A percentile compares a stretch with the other conserved stretches of the same genome.
These are phyloP conservation scores for Mayamaea pseudoterrestris DNA, from an alignment of 108 stramenopile species.

Conservation along the genomic window DNA sequence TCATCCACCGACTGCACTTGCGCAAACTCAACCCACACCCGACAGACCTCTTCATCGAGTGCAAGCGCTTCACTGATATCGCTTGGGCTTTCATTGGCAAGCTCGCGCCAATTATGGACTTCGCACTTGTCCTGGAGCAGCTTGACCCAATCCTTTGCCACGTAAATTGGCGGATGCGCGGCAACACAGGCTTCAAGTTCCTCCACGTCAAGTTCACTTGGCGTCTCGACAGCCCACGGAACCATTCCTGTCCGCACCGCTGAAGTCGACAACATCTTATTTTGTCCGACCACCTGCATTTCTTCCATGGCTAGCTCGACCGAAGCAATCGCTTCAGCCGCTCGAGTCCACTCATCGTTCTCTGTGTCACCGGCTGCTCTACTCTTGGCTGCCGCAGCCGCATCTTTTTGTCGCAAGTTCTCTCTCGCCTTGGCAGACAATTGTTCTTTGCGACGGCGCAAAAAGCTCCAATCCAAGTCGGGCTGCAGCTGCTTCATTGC, in stretches of 20 bases:
- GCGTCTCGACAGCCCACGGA: constrained; percentile 50
- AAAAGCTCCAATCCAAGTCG: constrained; percentile 66
- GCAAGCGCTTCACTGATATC: constrained; percentile 2
- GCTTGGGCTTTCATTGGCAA: constrained; percentile 42
- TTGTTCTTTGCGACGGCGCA: constrained; percentile 57
- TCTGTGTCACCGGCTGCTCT: constrained; percentile 20
- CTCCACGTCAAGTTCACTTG: constrained; percentile 51
- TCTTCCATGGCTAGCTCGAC: constrained; percentile 53
- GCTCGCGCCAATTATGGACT: constrained; percentile 64
- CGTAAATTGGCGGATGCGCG: constrained; percentile 2
- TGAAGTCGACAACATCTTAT: constrained; percentile 11
- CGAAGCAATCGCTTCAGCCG: constrained; percentile 28
- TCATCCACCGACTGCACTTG: constrained; percentile 56
- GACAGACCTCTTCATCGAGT: constrained; percentile 16
- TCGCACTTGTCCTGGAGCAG: constrained; percentile 14
- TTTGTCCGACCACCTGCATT: constrained; percentile 24
- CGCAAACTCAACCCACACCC: constrained; percentile 55
- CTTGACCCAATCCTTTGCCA: constrained; percentile 3
- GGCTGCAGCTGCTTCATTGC: constrained; percentile 42
- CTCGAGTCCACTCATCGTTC: constrained; percentile 29
- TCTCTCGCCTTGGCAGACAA: constrained; percentile 74
- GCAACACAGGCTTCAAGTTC: constrained; percentile 60
- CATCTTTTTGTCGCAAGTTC: constrained; percentile 53
- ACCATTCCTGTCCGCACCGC: constrained; percentile 1
- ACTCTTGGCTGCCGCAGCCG: constrained; percentile 17